Evolutionary conservation across 805 yeast genomes (phyloP), one percentile per base, ranked within the genome.

Genomic region (Kazachstania taianensis): DNA sequence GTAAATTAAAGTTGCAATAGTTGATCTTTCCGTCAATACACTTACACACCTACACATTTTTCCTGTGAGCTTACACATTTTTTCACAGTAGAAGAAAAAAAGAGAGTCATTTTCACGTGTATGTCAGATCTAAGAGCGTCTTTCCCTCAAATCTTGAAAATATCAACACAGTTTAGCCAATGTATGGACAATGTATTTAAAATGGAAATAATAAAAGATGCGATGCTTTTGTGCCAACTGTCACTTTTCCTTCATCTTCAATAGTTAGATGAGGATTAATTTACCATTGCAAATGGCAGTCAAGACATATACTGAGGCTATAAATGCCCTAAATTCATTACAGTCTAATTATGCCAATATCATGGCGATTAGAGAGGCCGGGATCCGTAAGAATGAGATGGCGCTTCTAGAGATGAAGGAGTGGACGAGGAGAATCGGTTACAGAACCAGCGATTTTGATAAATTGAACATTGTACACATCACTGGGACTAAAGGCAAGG

Each of bases 401-500:
- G 73, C 87, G 20, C 74, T 89, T 32, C 80, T 81, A 16, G 96
- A 92, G 55, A 92, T 92, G 81, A 57, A 70, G 20, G 92, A 81
- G 51, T 82, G 86, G 85, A 64, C 76, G 4, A 63, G 81, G 36
- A 63, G 89, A 41, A 67, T 76, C 8, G 94, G 89, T 0, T 79
- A 80, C 48, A 48, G 59, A 22, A 75, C 82, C 2, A 47, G 62
- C 3, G 94, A 82, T 43, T 75, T 84, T 53, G 74, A 87, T 60
- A 68, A 60, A 41, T 57, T 92, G 48, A 87, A 87, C 48, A 69
- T 86, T 2, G 70, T 92, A 28, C 99, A 92, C 53, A 80, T 94
- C 25, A 87, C 99, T 0, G 99, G 99, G 15, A 92, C 99, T 1
- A 92, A 92, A 57, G 99, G 99, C 10, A 92, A 92, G 62, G 99